phyloP scores from a whole-genome alignment of 768 basidiomycete species.

The Amanita muscaria region DNA sequence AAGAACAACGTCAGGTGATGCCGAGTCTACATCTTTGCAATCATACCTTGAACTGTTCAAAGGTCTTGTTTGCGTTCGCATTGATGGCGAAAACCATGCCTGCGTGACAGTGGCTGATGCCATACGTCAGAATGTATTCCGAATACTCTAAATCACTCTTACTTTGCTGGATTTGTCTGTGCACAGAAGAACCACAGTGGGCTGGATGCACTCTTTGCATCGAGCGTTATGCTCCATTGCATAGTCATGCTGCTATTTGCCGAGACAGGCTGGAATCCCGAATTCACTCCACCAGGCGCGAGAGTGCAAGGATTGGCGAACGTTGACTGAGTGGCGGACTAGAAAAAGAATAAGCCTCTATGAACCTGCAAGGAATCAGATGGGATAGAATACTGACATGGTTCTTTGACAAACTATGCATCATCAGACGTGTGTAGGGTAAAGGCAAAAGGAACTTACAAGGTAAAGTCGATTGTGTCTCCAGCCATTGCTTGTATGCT shows the following conservation, averaged over 20 bases:
- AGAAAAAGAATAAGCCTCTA: neutral
- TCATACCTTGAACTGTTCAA: slow-evolving; percentile 22
- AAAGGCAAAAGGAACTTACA: slow-evolving; percentile 16
- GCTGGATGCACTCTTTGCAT: slow-evolving; percentile 26
- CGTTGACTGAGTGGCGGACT: slow-evolving; percentile 40
- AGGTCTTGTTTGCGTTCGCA: slow-evolving; percentile 26
- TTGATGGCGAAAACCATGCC: slow-evolving; percentile 36
- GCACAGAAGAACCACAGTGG: slow-evolving; percentile 60
- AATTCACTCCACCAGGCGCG: slow-evolving; percentile 35
- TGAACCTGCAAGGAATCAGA: neutral
- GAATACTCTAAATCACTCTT: neutral
- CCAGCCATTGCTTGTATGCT: slow-evolving; percentile 20
- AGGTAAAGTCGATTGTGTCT: slow-evolving; percentile 32
- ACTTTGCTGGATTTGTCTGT: slow-evolving; percentile 31
- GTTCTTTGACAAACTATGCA: slow-evolving; percentile 20
- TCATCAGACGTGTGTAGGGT: neutral
- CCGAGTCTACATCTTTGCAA: too few species aligned
- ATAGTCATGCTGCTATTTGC: slow-evolving; percentile 26
- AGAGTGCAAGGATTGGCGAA: slow-evolving; percentile 33
- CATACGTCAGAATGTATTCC: neutral
- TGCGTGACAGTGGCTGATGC: slow-evolving; percentile 21
- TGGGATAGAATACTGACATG: slow-evolving; percentile 18
- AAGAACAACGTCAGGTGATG: neutral
- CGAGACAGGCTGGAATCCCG: slow-evolving; percentile 38
- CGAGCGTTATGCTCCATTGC: slow-evolving; percentile 33